Percentiles rank a stretch among this genome's conserved stretches.
Conservation (phyloP, 2,329 filamentous ascomycete species). For the Talaromyces funiculosus region DNA sequence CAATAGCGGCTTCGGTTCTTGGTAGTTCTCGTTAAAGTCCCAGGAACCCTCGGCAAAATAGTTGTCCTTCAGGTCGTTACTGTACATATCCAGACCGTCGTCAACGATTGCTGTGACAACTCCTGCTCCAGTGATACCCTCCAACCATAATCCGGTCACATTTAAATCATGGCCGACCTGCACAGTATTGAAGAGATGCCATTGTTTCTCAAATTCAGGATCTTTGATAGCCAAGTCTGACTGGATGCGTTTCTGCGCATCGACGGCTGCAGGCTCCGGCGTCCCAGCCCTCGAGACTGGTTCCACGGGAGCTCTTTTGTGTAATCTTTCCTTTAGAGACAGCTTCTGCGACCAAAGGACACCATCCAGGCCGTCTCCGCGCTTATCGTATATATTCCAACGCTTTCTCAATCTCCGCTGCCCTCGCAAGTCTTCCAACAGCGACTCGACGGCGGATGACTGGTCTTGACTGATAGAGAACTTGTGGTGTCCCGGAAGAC, state of each 20-base stretch:
- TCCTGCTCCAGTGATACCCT: slow-evolving; percentile 84
- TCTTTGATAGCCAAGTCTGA: slow-evolving; percentile 69
- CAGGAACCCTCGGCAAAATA: slow-evolving; percentile 91
- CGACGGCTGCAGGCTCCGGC: slow-evolving; percentile 37
- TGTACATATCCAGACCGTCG: slow-evolving; percentile 94
- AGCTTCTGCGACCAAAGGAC: slow-evolving; percentile 79
- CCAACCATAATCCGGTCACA: slow-evolving; percentile 86
- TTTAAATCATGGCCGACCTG: slow-evolving; percentile 88
- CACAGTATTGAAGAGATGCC: slow-evolving; percentile 84
- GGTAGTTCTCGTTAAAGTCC: slow-evolving; percentile 84
- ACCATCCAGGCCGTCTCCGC: slow-evolving; percentile 58
- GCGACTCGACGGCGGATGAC: slow-evolving; percentile 51
- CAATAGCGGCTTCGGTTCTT: slow-evolving; percentile 75
- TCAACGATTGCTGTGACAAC: slow-evolving; percentile 91
- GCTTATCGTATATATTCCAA: slow-evolving; percentile 17
- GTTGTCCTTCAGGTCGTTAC: slow-evolving; percentile 83
- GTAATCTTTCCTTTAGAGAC: slow-evolving; percentile 54
- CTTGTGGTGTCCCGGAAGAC: slow-evolving; percentile 74
- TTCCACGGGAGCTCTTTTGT: slow-evolving; percentile 48
- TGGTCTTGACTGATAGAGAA: slow-evolving; percentile 63
- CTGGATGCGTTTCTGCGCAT: slow-evolving; percentile 57
- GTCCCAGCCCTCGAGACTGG: slow-evolving; percentile 18
- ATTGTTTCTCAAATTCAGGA: slow-evolving; percentile 89
- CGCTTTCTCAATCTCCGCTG: slow-evolving; percentile 57
- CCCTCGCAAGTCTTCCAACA: slow-evolving; percentile 49